A percentile compares a stretch with the other conserved stretches of the same genome.
These are phyloP conservation scores for Claviceps digitariae DNA, from an alignment of 2,329 filamentous ascomycete species.

Conservation along the genomic window DNA sequence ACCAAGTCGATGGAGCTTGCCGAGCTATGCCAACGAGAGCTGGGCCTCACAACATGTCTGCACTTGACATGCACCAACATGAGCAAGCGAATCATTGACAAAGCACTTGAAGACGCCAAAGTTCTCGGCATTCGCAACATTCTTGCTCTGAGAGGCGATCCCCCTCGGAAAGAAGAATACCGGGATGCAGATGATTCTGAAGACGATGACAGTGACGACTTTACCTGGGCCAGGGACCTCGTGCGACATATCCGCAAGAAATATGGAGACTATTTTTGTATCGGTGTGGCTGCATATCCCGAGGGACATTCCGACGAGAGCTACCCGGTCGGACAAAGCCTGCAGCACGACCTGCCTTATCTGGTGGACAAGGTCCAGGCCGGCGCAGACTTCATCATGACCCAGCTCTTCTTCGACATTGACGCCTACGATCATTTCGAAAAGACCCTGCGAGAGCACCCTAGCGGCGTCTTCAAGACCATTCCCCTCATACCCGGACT, in stretches of 20 bases:
- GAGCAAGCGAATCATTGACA: conserved; percentile 73
- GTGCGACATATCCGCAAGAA: conserved; percentile 76
- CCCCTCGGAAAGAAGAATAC: conserved; percentile 81
- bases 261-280: conserved; percentile 89
- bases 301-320: conserved; percentile 90
- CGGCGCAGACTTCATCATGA: conserved; percentile 97
- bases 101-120: conserved; percentile 82
- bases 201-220: conserved; percentile 58
- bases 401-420: conserved; percentile 89
- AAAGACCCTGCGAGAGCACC: conserved; percentile 58
- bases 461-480: conserved; percentile 71
- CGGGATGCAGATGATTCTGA: conserved; percentile 43
- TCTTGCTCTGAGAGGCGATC: conserved; percentile 79
- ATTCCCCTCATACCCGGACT: conserved; percentile 87
- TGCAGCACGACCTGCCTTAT: conserved; percentile 75
- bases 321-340: conserved; percentile 54
- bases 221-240: conserved; percentile 78
- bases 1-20: conserved; percentile 86
- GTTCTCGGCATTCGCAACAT: conserved; percentile 87
- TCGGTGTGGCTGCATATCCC: conserved; percentile 88
- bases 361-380: conserved; percentile 82
- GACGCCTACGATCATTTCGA: conserved; percentile 75
- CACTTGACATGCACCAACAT: conserved; percentile 98
- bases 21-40: conserved; percentile 84
- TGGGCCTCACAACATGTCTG: conserved; percentile 86